Evolutionary conservation across 1,284 basidiomycete genomes (phyloP).

Genomic region (Gymnopus androsaceus): DNA sequence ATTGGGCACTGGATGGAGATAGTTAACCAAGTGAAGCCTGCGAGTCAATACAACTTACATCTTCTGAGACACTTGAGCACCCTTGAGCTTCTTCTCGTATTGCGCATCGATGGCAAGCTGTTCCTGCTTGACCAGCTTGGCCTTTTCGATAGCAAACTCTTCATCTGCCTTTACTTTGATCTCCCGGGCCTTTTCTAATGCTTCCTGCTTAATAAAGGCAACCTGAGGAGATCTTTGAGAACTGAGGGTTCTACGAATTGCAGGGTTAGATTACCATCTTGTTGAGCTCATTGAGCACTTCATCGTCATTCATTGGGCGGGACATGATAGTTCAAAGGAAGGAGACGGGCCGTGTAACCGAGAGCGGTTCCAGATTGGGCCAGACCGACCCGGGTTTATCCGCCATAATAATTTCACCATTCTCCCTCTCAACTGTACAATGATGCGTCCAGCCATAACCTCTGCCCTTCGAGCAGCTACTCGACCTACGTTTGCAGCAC

Average conservation of each 20-base stretch:
- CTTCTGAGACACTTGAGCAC: conserved; percentile 90
- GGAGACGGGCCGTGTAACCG: not conserved
- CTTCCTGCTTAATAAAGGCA: conserved; percentile 96
- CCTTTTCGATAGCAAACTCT: conserved; percentile 97
- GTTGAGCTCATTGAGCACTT: conserved; percentile 96
- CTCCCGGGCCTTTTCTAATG: conserved; percentile 94
- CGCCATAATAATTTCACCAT: not conserved
- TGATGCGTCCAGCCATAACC: conserved; percentile 17
- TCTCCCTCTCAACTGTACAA: not conserved
- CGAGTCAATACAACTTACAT: conserved; percentile 60
- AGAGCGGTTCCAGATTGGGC: not conserved
- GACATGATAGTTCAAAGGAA: conserved; percentile 38
- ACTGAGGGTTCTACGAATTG: not conserved
- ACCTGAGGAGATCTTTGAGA: conserved; percentile 53
- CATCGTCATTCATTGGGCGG: conserved; percentile 89
- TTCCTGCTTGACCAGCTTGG: conserved; percentile 94
- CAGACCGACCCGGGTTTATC: conserved; percentile 13
- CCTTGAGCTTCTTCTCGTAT: conserved; percentile 93
- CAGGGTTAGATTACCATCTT: conserved; percentile 79
- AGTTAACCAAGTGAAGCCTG: conserved; percentile 2
- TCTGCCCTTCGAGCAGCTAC: conserved; percentile 14
- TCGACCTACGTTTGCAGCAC: conserved; percentile 11
- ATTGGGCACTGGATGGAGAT: conserved; percentile 73
- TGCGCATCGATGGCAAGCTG: conserved; percentile 89
- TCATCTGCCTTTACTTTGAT: conserved; percentile 96